phyloP scores from a whole-genome alignment of 345 rosid genomes.

The Syzygium grande region DNA sequence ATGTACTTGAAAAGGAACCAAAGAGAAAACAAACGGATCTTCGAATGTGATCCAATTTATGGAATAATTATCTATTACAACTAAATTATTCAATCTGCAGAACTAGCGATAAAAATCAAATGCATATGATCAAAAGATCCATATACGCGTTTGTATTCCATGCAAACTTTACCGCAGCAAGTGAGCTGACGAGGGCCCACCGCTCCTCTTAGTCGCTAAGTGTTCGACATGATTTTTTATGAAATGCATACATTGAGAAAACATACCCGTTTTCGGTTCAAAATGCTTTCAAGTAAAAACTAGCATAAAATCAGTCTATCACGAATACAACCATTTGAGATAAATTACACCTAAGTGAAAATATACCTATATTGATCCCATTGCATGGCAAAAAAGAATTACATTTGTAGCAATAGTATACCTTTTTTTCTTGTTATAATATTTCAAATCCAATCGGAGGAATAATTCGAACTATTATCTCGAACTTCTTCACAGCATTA shows the following conservation, averaged over 20 bases:
- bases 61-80: background rate
- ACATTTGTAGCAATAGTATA: background rate
- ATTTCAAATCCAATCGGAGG: too few species aligned
- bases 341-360: background rate
- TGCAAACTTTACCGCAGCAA: background rate
- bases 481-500: too few species aligned
- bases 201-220: background rate
- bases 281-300: background rate
- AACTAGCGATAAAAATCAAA: background rate
- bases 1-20: background rate
- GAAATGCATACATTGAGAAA: background rate
- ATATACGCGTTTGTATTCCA: background rate
- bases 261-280: background rate
- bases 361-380: background rate
- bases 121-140: background rate
- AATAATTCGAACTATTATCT: too few species aligned
- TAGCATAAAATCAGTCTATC: background rate
- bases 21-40: background rate
- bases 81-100: background rate
- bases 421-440: background rate
- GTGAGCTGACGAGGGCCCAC: background rate
- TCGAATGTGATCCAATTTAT: background rate
- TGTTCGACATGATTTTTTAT: background rate
- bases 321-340: background rate
- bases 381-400: background rate